These are phyloP conservation scores for Cercospora berteroae DNA, from an alignment of 2,329 filamentous ascomycete species.

Conservation along the genomic window DNA sequence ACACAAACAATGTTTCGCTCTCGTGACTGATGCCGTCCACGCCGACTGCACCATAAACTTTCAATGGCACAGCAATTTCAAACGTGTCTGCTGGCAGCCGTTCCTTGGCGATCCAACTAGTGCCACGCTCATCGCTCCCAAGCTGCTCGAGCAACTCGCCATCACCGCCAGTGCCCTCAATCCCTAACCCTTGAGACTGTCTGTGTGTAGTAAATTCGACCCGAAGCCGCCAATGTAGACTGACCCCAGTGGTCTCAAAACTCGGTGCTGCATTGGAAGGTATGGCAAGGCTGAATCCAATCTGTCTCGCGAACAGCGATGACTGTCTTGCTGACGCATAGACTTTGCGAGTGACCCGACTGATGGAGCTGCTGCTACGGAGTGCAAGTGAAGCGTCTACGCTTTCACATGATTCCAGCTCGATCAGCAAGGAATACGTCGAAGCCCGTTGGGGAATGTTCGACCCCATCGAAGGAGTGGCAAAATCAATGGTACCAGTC, in stretches of 20 bases:
- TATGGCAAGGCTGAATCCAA: conserved; percentile 80
- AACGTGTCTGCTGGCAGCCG: conserved; percentile 38
- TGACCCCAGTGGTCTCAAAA: conserved; percentile 86
- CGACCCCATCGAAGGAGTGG: conserved; percentile 35
- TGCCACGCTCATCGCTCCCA: conserved; percentile 38
- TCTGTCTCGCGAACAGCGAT: conserved; percentile 73
- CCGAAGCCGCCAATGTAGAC: conserved; percentile 81
- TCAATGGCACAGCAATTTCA: conserved; percentile 40
- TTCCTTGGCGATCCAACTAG: conserved; percentile 37
- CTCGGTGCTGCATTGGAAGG: conserved; percentile 82
- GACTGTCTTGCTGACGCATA: conserved; percentile 78
- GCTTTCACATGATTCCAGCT: conserved; percentile 82
- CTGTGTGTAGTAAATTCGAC: conserved; percentile 81
- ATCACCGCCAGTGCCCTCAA: conserved; percentile 55
- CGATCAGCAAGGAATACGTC: conserved; percentile 80
- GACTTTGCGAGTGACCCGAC: conserved; percentile 79
- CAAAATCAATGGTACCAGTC: conserved; percentile 80
- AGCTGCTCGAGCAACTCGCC: conserved; percentile 37
- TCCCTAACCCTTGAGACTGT: conserved; percentile 24
- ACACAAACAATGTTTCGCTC: conserved; percentile 26
- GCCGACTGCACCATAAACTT: conserved; percentile 36
- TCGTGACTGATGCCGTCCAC: conserved; percentile 24
- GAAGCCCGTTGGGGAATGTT: conserved; percentile 51
- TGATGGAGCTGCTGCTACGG: conserved; percentile 79
- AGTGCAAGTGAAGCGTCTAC: conserved; percentile 78